These are phyloP conservation scores for Artemisia argyi DNA, from an alignment of 129 eudicot genomes.

Conservation along the genomic window DNA sequence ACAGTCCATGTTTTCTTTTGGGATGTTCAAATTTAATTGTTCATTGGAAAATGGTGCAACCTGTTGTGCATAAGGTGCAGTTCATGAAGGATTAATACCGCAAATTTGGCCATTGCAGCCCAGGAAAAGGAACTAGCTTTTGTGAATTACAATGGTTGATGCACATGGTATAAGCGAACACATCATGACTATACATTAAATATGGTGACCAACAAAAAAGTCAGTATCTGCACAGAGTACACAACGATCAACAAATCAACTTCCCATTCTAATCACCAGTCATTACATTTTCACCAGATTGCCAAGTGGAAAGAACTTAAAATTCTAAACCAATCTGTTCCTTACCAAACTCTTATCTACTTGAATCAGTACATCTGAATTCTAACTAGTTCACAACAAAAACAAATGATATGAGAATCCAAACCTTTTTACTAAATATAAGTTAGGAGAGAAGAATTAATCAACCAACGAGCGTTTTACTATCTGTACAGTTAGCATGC, in stretches of 20 bases:
- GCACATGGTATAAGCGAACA: slow-evolving; percentile 3
- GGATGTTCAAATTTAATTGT: too few relatives aligned
- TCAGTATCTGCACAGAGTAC: neutral
- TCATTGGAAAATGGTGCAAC: neutral
- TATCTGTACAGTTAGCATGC: slow-evolving; percentile 45
- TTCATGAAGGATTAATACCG: neutral
- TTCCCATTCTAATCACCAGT: neutral
- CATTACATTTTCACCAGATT: slow-evolving; percentile 9
- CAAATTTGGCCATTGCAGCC: neutral
- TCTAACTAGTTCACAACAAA: slow-evolving; percentile 6
- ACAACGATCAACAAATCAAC: neutral
- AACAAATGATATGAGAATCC: neutral
- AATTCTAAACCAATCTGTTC: neutral
- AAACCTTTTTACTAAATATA: slow-evolving; percentile 9
- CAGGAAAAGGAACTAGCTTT: neutral
- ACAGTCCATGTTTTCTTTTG: too few relatives aligned
- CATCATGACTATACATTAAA: neutral
- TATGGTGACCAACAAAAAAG: neutral
- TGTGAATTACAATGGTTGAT: neutral
- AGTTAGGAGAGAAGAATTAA: slow-evolving; percentile 24
- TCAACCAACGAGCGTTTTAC: slow-evolving; percentile 16
- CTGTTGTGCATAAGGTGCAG: slow-evolving; percentile 4
- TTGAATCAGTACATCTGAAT: slow-evolving; percentile 5
- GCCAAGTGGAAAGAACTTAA: neutral
- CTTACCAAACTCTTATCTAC: slow-evolving; percentile 2